Base-by-base conservation (phyloP, 495 filamentous ascomycete genomes). In the Aspergillus asperescens region DNA sequence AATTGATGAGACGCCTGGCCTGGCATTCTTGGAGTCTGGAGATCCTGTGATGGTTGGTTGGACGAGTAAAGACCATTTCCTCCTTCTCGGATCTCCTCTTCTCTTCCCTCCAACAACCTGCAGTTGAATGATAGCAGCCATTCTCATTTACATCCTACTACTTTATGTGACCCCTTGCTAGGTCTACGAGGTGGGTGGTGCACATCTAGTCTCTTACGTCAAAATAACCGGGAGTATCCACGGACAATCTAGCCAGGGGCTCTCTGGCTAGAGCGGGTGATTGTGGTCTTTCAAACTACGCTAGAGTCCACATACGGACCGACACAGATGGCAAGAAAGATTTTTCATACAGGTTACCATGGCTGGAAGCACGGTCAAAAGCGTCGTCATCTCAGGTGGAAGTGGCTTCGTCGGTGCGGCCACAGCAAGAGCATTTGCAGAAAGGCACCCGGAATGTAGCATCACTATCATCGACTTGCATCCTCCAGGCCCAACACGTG, bases 321-420 rank as follows among this genome's bases (percentile, higher is more conserved):
- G 37, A 5, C 19, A 12, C 37, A 40, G 37, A 40, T 22, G 19
- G 18, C 1, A 10, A 16, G 9, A 19, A n/a, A n/a, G n/a, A n/a
- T n/a, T n/a, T n/a, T n/a, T n/a, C n/a, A n/a, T n/a, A n/a, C n/a
- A n/a, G n/a, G n/a, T n/a, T n/a, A n/a, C n/a, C 3, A 59, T 62
- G 55, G 15, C 46, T 38, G 31, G n/a, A 55, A 59, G 52, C 54
- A 32, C 43, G 8, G 45, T 69, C 8, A 57, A 51, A 23, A 66
- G 58, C 8, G 66, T 83, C 48, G 58, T 84, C 7, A 63, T 84
- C 31, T 80, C 80, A 28, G 80, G 80, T 16, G 80, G 80, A 39
- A 68, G 67, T 7, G 77, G 78, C 5, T 78, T 80, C 58, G 64
- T 80, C 13, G 77, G 77, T 27, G 64, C 69, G 28, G 68, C 69